Conservation (phyloP, 306 rosid species). For the Prunus davidiana region DNA sequence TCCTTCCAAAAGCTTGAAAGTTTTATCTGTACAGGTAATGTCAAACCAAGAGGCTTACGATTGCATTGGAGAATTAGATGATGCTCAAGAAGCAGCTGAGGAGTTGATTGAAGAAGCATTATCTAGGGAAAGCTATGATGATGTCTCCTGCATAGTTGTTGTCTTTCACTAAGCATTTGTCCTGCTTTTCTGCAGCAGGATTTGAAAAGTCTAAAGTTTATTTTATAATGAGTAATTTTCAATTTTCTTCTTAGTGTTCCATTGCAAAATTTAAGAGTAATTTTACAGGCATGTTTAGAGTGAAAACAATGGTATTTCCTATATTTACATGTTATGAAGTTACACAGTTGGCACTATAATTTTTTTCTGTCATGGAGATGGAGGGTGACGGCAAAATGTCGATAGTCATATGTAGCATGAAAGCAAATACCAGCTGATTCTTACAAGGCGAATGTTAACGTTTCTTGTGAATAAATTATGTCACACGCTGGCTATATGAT, state of each 20-base stretch:
- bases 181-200: not conserved
- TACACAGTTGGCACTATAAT: no score
- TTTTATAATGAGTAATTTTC: not conserved
- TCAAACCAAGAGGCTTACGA: slow-evolving; percentile 60
- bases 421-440: not conserved
- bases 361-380: no score
- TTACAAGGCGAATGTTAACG: not conserved
- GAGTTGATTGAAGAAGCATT: slow-evolving; percentile 42
- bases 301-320: no score
- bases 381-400: no score
- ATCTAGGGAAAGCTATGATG: slow-evolving; percentile 43
- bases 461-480: not conserved
- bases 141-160: slow-evolving; percentile 60
- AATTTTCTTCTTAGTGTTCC: not conserved
- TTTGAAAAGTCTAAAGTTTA: not conserved
- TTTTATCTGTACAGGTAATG: slow-evolving; percentile 45
- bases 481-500: not conserved
- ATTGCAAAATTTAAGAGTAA: no score
- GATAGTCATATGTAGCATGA: not conserved
- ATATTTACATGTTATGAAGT: no score
- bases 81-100: slow-evolving; percentile 46
- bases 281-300: no score
- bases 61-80: slow-evolving; percentile 40
- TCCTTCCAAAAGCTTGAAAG: not conserved
- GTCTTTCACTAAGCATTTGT: slow-evolving; percentile 32